Evolutionary conservation across 768 basidiomycete species (phyloP), one percentile per base, ranked within the genome.

Genomic region (Hericium coralloides): DNA sequence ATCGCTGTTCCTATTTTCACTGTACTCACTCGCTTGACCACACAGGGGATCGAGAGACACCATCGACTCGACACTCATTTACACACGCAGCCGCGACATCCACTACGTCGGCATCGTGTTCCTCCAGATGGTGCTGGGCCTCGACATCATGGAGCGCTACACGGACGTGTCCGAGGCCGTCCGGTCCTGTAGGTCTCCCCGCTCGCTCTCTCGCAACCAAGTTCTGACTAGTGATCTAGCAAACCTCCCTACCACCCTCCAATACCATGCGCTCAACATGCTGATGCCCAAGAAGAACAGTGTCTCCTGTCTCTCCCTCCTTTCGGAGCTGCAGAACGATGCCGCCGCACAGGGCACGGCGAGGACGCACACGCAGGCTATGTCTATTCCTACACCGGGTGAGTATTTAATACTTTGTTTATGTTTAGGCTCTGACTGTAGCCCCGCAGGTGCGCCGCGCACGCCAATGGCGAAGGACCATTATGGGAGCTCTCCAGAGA

Each of bases 121-220:
- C 39, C 64, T 93, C 53, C 90, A 95, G 69, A 92, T 95, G 89
- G 69, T 95, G 12, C 71, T 85, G n/a, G 94, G 94, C 0, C 70
- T 83, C 53, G 80, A 89, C 60, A 84, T 89, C 9, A 78, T 76
- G 55, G 64, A 69, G 3, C 60, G 75, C 47, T 87, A 76, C 62
- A 68, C 72, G 26, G 80, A 83, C 56, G 76, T 81, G 2, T 77
- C 80, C 15, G 73, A 75, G 23, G 88, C 86, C 3, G 69, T 89
- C 8, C 74, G 76, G 55, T 74, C 74, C 50, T 75, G 87, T 87
- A 66, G 45, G 79, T 67, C n/a, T 56, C 17, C 22, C 43, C 6
- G 23, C 22, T 37, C 18, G 14, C 17, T 53, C 43, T 56, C 1
- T 23, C 26, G 48, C 9, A 51, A 12, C 18, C 36, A 26, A 31